A percentile compares a stretch with the other conserved stretches of the same genome.
phyloP scores from a whole-genome alignment of 2,329 filamentous ascomycete genomes.

The Trichoderma atroviride region DNA sequence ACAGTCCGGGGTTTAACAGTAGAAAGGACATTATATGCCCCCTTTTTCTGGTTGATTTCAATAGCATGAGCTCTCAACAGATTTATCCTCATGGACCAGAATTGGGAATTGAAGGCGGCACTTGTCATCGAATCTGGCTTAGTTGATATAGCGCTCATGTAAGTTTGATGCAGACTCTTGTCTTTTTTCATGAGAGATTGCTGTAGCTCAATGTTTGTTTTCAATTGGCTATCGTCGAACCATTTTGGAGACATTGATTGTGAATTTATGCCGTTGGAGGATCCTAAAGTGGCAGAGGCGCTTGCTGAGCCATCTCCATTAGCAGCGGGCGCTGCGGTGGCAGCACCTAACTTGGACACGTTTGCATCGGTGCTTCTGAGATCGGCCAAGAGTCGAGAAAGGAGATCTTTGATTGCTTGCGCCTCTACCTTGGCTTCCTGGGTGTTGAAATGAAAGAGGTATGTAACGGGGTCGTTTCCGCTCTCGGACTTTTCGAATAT shows the following conservation, averaged over 20 bases:
- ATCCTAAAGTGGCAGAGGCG: constrained; percentile 72
- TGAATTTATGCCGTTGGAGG: constrained; percentile 68
- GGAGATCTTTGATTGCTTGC: constrained; percentile 77
- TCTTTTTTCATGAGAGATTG: constrained; percentile 86
- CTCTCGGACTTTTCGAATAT: constrained; percentile 74
- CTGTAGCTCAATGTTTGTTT: constrained; percentile 78
- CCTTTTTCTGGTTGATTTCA: constrained; percentile 81
- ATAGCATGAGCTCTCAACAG: constrained; percentile 88
- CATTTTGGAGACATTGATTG: constrained; percentile 59
- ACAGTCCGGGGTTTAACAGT: constrained; percentile 71
- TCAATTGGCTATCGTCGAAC: constrained; percentile 81
- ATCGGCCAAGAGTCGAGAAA: constrained; percentile 76
- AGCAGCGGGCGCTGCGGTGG: constrained; percentile 35
- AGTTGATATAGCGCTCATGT: constrained; percentile 78
- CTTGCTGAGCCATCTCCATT: constrained; percentile 41
- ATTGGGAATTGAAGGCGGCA: constrained; percentile 83
- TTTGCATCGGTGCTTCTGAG: constrained; percentile 60
- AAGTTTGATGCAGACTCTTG: constrained; percentile 74
- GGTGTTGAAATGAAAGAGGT: constrained; percentile 90
- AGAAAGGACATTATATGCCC: constrained; percentile 91
- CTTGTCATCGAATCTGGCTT: constrained; percentile 84
- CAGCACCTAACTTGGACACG: constrained; percentile 48
- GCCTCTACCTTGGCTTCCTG: constrained; percentile 78
- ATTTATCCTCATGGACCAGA: constrained; percentile 89
- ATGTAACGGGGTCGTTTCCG: constrained; percentile 64